Evolutionary conservation across 139 green algal species (phyloP), one percentile per base, ranked within the genome.

Genomic region (Chlorella sp.): DNA sequence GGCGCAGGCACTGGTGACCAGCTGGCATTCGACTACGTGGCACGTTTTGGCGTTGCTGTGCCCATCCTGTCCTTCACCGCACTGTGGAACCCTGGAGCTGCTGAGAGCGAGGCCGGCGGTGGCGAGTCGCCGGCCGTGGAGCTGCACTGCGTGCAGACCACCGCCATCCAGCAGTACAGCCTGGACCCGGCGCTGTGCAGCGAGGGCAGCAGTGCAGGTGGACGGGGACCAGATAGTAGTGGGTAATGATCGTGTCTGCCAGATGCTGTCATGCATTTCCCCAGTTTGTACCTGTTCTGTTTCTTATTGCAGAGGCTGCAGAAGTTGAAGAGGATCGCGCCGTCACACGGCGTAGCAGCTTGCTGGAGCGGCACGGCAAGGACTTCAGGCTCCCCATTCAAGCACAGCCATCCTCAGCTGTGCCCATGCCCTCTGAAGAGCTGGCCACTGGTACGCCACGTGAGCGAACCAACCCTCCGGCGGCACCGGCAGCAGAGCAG

Each of bases 121-220:
- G 71, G 80, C 18, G 74, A 84, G 15, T 2, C 78, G 69, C 57
- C 70, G 16, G 9, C 12, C 26, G 72, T 88, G 36, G 82, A 90
- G 74, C 78, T 98, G 41, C 92, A 88, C 76, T 92, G 84, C 60
- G 86, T 97, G 60, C 95, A 99, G 89, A 92, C 93, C 15, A 89
- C 95, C 26, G 94, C 89, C 0, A 92, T 98, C 0, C 96, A 98
- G 90, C 93, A 96, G 87, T 99, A 98, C 87, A 88, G 79, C 17
- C 86, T 98, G 18, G 88, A 92, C 41, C 82, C 90, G 0, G 81
- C 74, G 21, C 56, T 89, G 30, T 98, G 94, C 91, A 75, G 82
- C n/a, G 74, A 64, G 20, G 82, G 38, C 23, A 32, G 44, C 28
- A 26, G 47, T 55, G 68, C 68, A 60, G 51, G 51, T 60, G 51